Base-by-base conservation (phyloP, 306 rosid species). In the Cucumis hystrix region DNA sequence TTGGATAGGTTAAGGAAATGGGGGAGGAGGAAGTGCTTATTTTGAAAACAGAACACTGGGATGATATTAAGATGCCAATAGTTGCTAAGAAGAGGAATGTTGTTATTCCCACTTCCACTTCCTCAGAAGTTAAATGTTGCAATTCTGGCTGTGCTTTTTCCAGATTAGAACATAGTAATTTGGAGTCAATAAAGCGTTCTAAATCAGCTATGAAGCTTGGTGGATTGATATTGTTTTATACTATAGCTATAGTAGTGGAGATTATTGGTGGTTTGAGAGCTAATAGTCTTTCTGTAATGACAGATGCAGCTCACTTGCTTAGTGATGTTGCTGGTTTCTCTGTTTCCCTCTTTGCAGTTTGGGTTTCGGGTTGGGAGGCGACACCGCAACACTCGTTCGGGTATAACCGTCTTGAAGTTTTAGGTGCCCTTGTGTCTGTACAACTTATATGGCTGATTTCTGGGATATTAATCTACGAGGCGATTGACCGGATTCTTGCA, bases 251-350 rank as follows among this genome's bases (percentile, higher is more conserved):
- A 91, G 69, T 85, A 39, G 93, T 90, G 56, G 98, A 95, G 82
- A 68, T 86, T 70, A 71, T 89, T 65, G 99, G 99, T 59, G 99
- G 99, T 62, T 9, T 91, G 72, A 92, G 86, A 86, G 86, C 99
- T 77, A 90, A 92, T 76, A 95, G 99, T 83, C 88, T 92, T 33
- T 87, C 98, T 9, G 90, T 95, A 62, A 82, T 92, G 47, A 85
- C 93, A 11, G 98, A 95, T 84, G 99, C 99, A 69, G 97, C 88
- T 7, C 99, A 95, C 84, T 85, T 95, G 87, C 91, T 95, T 21
- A 86, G 96, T 68, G 97, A 95, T 77, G 87, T 92, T 57, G 87
- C 86, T 21, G 97, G 99, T 55, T 95, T 95, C 79, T 74, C 84
- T 10, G 80, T 92, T 79, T 90, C 99, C 65, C 97, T 91, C 28